Base-by-base conservation (phyloP, 352 stramenopile genomes). In the Halophytophthora batemanensis region DNA sequence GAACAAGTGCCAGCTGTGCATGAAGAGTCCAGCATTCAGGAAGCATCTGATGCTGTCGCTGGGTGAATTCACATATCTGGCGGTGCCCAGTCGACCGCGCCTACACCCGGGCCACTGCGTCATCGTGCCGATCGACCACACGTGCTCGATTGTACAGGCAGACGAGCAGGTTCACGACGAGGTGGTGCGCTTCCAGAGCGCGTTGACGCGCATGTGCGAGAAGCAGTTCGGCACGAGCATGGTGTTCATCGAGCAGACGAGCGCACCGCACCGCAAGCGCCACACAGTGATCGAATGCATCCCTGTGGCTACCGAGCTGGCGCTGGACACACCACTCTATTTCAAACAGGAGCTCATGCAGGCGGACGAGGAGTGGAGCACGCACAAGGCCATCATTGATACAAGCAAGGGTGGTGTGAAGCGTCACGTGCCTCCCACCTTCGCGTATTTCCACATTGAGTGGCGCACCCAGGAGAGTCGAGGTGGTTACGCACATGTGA, bases 1-100 rank as follows among this genome's bases (percentile, higher is more conserved):
- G 31, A 64, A 86, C 3, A 88, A 83, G 45, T 95, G 84, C 40
- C 51, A 63, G 31, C 25, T 77, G 22, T 95, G 82, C 37, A 88
- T 86, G 64, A 64, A 75, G 38, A 90, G 82, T 45, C 69, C 72
- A 1, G 48, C 38, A 13, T 95, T 91, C 59, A 90, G 90, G 68
- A 89, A 87, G 49, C 79, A 91, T 40, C 50, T 88, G 53, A 77
- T 89, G 69, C 61, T 95, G 6, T 82, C 82, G 12, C 60, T 95
- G n/a, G 84, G 78, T 17, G 72, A 90, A 37, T 74, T 79, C 54
- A 80, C 78, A 34, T 95, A 92, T 52, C 40, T 94, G 43, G 73
- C 80, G 3, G 51, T 92, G 13, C 78, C 81, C 17, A 81, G 56
- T 33, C 70, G 72, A 22, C 69, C 77, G 23, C 71, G 66, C 2